Conservation (phyloP, 2,329 filamentous ascomycete species). For the Podosphaera fusca region DNA sequence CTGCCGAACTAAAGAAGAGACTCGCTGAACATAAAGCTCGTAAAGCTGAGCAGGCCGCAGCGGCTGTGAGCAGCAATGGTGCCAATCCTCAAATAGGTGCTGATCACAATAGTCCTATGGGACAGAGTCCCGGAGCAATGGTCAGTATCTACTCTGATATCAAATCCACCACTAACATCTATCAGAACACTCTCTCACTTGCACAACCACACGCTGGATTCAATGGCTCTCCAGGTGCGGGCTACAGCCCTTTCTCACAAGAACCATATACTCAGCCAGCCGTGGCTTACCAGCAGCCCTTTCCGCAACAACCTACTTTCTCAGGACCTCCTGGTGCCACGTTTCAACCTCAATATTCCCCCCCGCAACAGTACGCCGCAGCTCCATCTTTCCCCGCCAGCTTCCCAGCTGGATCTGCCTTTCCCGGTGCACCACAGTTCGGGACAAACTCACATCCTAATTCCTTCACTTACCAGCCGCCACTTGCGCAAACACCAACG, state of each 20-base stretch:
- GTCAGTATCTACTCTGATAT: conserved; percentile 24
- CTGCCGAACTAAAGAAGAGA: conserved; percentile 59
- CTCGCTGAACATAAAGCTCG: conserved; percentile 55
- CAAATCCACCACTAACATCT: conserved; percentile 3
- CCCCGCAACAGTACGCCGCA: conserved; percentile 14
- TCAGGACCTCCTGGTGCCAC: conserved; percentile 15
- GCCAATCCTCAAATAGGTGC: conserved; percentile 27
- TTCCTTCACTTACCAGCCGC: conserved; percentile 21
- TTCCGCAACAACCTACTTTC: conserved; percentile 16
- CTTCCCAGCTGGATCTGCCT: conserved; percentile 4
- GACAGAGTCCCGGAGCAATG: conserved; percentile 29
- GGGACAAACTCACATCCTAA: conserved; percentile 19
- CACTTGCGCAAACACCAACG: conserved; percentile 19
- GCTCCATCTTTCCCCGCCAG: conserved; percentile 15
- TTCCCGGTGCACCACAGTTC: conserved; percentile 15
- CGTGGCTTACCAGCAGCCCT: conserved; percentile 21
- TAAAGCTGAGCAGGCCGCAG: conserved; percentile 32
- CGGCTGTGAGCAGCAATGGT: conserved; percentile 26
- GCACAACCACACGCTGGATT: conserved; percentile 11
- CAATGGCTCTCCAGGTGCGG: conserved; percentile 13
- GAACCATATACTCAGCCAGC: conserved; percentile 17
- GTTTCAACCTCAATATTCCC: conserved; percentile 16
- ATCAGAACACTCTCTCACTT: conserved; percentile 15
- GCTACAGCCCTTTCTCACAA: conserved; percentile 16
- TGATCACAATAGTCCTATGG: conserved; percentile 23